Base-by-base conservation (phyloP, 352 stramenopile genomes). In the Globisporangium recalcitrans region DNA sequence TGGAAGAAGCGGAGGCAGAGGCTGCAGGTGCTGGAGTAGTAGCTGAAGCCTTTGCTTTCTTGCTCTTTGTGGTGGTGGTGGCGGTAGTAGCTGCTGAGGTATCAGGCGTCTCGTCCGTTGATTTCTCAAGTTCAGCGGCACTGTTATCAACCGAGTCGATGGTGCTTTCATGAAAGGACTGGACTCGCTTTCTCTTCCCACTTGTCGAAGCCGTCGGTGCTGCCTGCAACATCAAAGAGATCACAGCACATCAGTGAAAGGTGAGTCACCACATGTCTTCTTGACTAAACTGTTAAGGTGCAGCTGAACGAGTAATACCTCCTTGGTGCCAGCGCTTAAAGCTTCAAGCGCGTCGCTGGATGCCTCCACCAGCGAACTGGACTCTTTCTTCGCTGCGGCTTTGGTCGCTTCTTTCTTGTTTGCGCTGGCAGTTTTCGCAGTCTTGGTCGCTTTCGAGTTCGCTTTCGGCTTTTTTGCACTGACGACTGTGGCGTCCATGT, bases 311-410 rank as follows among this genome's bases (percentile, higher is more conserved):
- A 8, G 21, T 24, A 31, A n/a, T 31, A 67, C 56, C 51, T 64
- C 61, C 49, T 61, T 69, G 4, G 38, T 21, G 9, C 44, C 47
- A 24, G 14, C 36, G 21, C 29, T 53, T 9, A 68, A 22, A 16
- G 38, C 63, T 24, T 63, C 56, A 29, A 64, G 47, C 10, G 49
- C 63, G 1, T 62, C 36, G 4, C 13, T 63, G 6, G 57, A 60
- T n/a, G 44, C 48, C 27, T 61, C 47, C 19, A 34, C 56, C 0
- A 63, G 48, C 10, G 51, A 51, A 0, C 24, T 7, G 0, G 52
- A 67, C 54, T 24, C 74, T 57, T 46, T 63, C 64, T 57, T 78
- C 72, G 56, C 64, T 64, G 40, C 61, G 42, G 24, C 56, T 72
- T 46, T 52, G 22, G 22, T 34, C 64, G 36, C 57, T 71, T 52